These are phyloP conservation scores for Xerocomus amazonicus DNA, from an alignment of 1,284 basidiomycete species.

Conservation along the genomic window DNA sequence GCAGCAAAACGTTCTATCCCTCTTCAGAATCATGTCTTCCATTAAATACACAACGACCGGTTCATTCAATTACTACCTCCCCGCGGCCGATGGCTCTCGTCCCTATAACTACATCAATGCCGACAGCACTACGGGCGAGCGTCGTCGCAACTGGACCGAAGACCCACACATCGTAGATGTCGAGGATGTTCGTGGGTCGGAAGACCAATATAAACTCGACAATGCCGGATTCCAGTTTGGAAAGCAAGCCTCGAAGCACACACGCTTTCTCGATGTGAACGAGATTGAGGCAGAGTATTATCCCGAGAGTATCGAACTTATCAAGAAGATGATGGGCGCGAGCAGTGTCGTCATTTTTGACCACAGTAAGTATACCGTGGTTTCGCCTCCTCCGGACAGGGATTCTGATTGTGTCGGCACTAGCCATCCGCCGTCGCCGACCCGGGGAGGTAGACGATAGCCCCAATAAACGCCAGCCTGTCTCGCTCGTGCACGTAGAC, in stretches of 20 bases:
- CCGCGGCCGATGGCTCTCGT: constrained; percentile 24
- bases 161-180: constrained; percentile 19
- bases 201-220: constrained; percentile 43
- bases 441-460: constrained; percentile 38
- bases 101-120: constrained; percentile 13
- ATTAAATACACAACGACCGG: constrained; percentile 19
- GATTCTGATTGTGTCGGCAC: background rate
- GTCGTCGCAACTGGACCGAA: constrained; percentile 15
- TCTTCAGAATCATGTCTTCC: no score
- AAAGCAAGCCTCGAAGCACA: constrained; percentile 28
- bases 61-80: constrained; percentile 16
- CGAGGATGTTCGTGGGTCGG: constrained; percentile 44
- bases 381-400: background rate
- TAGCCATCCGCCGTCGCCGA: constrained; percentile 43
- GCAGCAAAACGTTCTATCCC: background rate
- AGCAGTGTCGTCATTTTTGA: constrained; percentile 51
- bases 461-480: constrained; percentile 48
- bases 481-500: constrained; percentile 49
- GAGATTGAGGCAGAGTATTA: constrained; percentile 48
- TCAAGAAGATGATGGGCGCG: constrained; percentile 53
- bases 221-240: constrained; percentile 48
- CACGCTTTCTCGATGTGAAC: constrained; percentile 37
- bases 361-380: constrained; percentile 42
- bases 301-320: constrained; percentile 45
- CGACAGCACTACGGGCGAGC: constrained; percentile 8